Base-by-base conservation (phyloP, 495 filamentous ascomycete species). In the Podospora didyma region DNA sequence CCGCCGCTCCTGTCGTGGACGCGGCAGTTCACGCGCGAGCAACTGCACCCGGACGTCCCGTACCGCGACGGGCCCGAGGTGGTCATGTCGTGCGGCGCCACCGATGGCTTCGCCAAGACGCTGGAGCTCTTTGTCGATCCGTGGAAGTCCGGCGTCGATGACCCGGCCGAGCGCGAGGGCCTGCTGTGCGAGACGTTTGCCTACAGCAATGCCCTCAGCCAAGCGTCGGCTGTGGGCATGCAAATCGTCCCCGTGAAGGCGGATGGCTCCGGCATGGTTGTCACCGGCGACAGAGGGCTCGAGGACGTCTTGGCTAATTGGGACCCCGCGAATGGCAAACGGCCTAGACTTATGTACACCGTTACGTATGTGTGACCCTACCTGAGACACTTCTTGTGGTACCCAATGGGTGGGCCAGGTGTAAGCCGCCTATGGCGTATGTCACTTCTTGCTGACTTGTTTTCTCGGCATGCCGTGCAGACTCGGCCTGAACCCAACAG, bases 401-500 rank as follows among this genome's bases (percentile, higher is more conserved):
- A 31, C 26, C 26, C 9, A 31, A 4, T 9, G 9, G 26, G 26
- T 31, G 26, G 26, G n/a, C n/a, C 26, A 31, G 3, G 26, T 31
- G 26, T 31, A 31, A 31, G 9, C n/a, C 26, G 26, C 26, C 26
- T 31, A 31, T 31, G 9, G 9, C 9, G 4, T 31, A 31, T 31
- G 26, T 31, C 4, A 2, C 5, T 14, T 5, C 10, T 14, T 42
- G 21, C 57, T 60, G 48, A 59, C 41, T 49, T 39, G 24, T 49
- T 46, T n/a, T n/a, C n/a, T n/a, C 54, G 31, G 17, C 5, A 31
- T 28, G 28, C 17, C 12, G 26, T 19, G 45, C 61, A 92, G 88
- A 12, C 88, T 92, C 67, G 93, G 92, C 14, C 92, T 96, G 62
- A 97, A 97, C 65, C 93, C 92, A 1, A 96, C 93, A 0, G 86